Conservation (phyloP, 345 rosid genomes). For the Boechera stricta region DNA sequence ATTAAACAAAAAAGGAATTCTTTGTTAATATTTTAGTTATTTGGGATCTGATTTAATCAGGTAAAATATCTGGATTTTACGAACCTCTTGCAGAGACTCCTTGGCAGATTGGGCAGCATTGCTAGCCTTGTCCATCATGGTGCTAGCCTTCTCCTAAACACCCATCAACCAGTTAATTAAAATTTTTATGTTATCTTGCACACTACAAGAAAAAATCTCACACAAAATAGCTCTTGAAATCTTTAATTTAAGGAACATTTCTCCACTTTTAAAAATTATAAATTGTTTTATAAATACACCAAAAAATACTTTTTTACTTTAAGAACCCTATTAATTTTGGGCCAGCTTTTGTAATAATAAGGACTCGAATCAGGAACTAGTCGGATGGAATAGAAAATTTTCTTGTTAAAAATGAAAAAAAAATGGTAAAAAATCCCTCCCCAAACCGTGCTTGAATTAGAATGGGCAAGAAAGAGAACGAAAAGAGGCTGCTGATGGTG, state of each 20-base stretch:
- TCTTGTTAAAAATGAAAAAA: too few relatives aligned
- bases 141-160: slow-evolving; percentile 64
- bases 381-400: too few relatives aligned
- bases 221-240: too few relatives aligned
- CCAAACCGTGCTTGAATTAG: too few relatives aligned
- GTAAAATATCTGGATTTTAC: not conserved
- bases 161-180: not conserved
- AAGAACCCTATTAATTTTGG: not conserved
- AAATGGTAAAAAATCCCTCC: too few relatives aligned
- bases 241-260: too few relatives aligned
- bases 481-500: too few relatives aligned
- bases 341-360: not conserved
- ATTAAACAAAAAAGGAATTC: not conserved
- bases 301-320: not conserved
- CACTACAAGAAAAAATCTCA: too few relatives aligned
- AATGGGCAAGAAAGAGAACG: too few relatives aligned
- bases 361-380: too few relatives aligned
- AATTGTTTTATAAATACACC: not conserved
- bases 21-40: not conserved
- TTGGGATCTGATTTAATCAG: not conserved
- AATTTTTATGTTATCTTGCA: not conserved
- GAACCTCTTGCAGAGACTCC: slow-evolving; percentile 66
- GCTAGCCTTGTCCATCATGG: slow-evolving; percentile 60
- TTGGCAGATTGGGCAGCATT: slow-evolving; percentile 68
- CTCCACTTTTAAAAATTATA: too few relatives aligned